These are phyloP conservation scores for Escovopsis weberi DNA, from an alignment of 2,329 filamentous ascomycete species.

Conservation along the genomic window DNA sequence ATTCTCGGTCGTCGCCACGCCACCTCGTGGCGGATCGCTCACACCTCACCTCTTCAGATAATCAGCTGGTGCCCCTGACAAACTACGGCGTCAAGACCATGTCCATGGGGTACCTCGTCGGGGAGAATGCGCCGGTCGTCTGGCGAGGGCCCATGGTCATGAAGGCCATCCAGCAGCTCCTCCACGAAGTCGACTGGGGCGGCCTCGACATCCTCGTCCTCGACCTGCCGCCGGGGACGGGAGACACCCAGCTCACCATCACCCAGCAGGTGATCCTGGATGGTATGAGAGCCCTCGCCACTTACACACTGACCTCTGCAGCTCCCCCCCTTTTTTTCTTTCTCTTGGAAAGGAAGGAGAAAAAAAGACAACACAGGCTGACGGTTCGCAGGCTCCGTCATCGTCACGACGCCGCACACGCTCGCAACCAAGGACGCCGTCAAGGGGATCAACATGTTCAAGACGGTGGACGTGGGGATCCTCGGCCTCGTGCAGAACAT, in stretches of 20 bases:
- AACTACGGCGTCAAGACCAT: slow-evolving; percentile 96
- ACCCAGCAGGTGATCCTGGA: slow-evolving; percentile 86
- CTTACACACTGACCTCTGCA: no score
- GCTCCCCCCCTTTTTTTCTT: not conserved
- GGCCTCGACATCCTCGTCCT: slow-evolving; percentile 77
- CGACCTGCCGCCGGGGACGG: slow-evolving; percentile 86
- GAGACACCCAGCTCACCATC: slow-evolving; percentile 92
- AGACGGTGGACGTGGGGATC: slow-evolving; percentile 65
- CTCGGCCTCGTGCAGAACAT: slow-evolving; percentile 89
- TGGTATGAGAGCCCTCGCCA: slow-evolving; percentile 31
- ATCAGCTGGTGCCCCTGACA: slow-evolving; percentile 71
- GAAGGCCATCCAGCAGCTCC: slow-evolving; percentile 87
- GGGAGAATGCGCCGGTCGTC: slow-evolving; percentile 67
- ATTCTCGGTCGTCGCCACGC: not conserved
- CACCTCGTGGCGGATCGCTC: not conserved
- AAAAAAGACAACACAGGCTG: not conserved
- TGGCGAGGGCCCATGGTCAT: slow-evolving; percentile 97
- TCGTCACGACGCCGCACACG: slow-evolving; percentile 88
- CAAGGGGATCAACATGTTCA: slow-evolving; percentile 86
- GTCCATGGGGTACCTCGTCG: slow-evolving; percentile 93
- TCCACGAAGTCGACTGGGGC: slow-evolving; percentile 92
- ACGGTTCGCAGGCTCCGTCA: slow-evolving; percentile 47
- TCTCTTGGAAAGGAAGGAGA: no score
- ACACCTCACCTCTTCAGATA: slow-evolving; percentile 32
- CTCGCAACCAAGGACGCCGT: slow-evolving; percentile 84